Evolutionary conservation across 768 basidiomycete species (phyloP).

Genomic region (Chiua virens): DNA sequence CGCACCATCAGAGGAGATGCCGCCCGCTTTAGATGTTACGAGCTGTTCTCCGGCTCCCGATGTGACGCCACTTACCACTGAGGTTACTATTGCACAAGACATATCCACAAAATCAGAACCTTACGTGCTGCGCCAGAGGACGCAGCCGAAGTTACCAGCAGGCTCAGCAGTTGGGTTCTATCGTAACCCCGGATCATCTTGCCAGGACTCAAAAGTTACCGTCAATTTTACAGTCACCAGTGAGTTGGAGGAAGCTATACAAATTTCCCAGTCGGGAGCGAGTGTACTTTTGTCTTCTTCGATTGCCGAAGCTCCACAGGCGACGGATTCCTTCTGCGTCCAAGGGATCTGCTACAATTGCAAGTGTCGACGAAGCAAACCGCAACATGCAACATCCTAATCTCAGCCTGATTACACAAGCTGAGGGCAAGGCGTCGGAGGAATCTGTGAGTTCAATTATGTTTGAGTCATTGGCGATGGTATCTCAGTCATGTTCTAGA

Average conservation of each 20-base stretch:
- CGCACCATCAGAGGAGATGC: slow-evolving; percentile 5
- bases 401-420: slow-evolving; percentile 26
- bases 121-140: slow-evolving; percentile 41
- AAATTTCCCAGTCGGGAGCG: slow-evolving; percentile 11
- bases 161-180: slow-evolving; percentile 75
- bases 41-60: slow-evolving; percentile 72
- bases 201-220: slow-evolving; percentile 44
- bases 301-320: slow-evolving; percentile 11
- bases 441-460: slow-evolving; percentile 46
- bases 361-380: slow-evolving; percentile 10
- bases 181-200: slow-evolving; percentile 58
- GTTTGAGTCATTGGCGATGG: not conserved
- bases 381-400: slow-evolving; percentile 14
- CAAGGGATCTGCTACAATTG: slow-evolving; percentile 6
- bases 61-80: slow-evolving; percentile 21
- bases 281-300: slow-evolving; percentile 29
- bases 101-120: slow-evolving; percentile 25
- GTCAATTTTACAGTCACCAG: slow-evolving; percentile 81
- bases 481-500: slow-evolving; percentile 27
- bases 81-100: slow-evolving; percentile 34
- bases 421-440: slow-evolving; percentile 53
- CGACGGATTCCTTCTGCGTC: slow-evolving; percentile 2
- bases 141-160: slow-evolving; percentile 70
- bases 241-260: slow-evolving; percentile 53
- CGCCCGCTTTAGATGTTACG: slow-evolving; percentile 46